Percentiles rank a stretch among this genome's conserved stretches.
phyloP scores from a whole-genome alignment of 306 rosid genomes.

The Vigna trinervia region DNA sequence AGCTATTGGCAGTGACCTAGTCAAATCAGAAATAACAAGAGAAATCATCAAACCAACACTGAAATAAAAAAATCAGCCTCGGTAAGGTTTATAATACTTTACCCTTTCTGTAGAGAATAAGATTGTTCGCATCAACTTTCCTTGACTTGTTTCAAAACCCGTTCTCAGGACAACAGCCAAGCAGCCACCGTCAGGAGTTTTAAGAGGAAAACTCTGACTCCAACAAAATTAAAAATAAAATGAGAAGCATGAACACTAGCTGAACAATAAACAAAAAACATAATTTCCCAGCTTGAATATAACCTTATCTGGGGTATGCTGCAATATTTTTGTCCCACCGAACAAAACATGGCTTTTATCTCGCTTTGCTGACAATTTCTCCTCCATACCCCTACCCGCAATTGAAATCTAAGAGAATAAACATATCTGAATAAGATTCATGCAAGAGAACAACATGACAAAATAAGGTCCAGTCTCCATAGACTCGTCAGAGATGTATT shows the following conservation, averaged over 20 bases:
- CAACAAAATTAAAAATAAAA: conserved; percentile 42
- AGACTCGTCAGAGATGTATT: conserved; percentile 26
- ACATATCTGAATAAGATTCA: conserved; percentile 42
- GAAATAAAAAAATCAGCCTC: conserved; percentile 20
- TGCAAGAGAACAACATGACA: conserved; percentile 16
- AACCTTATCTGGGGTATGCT: conserved; percentile 97
- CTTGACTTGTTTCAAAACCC: conserved; percentile 99
- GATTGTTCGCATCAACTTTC: conserved; percentile 98
- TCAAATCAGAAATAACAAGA: conserved; percentile 31
- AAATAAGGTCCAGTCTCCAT: conserved; percentile 19
- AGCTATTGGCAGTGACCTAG: conserved; percentile 99
- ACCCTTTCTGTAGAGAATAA: conserved; percentile 98
- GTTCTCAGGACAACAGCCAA: conserved; percentile 95
- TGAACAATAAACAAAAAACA: conserved; percentile 18
- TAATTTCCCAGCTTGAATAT: conserved; percentile 22
- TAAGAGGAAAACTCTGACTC: conserved; percentile 82
- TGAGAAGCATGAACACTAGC: conserved; percentile 37
- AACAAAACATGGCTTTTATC: conserved; percentile 91
- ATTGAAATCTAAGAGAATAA: conserved; percentile 73
- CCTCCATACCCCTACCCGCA: conserved; percentile 71
- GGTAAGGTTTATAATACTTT: conserved; percentile 45
- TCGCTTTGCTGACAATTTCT: conserved; percentile 79
- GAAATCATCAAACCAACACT: conserved; percentile 16
- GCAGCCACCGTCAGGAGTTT: conserved; percentile 98
- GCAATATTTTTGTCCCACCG: conserved; percentile 98